phyloP scores from a whole-genome alignment of 257 asterid species.

The Scutellaria barbata region DNA sequence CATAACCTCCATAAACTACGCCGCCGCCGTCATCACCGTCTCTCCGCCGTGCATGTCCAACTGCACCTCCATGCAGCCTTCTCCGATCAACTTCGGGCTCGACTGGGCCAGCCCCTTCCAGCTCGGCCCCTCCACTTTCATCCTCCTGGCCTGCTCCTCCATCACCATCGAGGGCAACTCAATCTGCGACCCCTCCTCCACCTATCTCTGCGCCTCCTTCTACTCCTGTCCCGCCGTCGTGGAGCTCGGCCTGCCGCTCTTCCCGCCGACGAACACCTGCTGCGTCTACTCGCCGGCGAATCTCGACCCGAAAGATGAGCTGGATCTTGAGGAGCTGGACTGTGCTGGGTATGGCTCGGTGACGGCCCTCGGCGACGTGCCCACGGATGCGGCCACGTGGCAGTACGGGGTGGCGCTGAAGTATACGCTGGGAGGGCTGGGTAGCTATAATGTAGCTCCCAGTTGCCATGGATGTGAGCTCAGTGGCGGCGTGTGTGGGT shows the following conservation, averaged over 20 bases:
- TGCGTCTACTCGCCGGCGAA: conserved; percentile 49
- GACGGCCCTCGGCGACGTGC: conserved; percentile 35
- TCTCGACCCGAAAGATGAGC: conserved; percentile 33
- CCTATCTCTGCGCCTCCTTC: conserved; percentile 37
- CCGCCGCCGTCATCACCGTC: conserved; percentile 29
- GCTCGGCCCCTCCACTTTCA: conserved; percentile 38
- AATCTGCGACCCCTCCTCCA: conserved; percentile 35
- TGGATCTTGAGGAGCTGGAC: conserved; percentile 21
- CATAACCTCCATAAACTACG: conserved; percentile 33
- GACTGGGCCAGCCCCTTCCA: conserved; percentile 44
- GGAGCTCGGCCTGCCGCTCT: conserved; percentile 35
- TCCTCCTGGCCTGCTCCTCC: conserved; percentile 38
- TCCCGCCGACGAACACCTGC: conserved; percentile 35
- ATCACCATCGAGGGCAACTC: not conserved
- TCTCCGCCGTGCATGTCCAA: conserved; percentile 43
- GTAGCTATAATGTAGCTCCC: conserved; percentile 27
- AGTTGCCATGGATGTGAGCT: conserved; percentile 36
- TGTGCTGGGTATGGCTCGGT: conserved; percentile 41
- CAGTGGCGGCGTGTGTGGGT: conserved; percentile 47
- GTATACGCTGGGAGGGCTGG: conserved; percentile 42
- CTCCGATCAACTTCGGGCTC: conserved; percentile 28
- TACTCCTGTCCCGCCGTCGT: conserved; percentile 41
- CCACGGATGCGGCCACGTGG: conserved; percentile 38
- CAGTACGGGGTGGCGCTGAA: conserved; percentile 40
- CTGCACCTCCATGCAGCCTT: conserved; percentile 40